Percentiles rank a stretch among this genome's conserved stretches.
Evolutionary conservation across 768 basidiomycete species (phyloP).

Genomic region (Tulasnella sp.): DNA sequence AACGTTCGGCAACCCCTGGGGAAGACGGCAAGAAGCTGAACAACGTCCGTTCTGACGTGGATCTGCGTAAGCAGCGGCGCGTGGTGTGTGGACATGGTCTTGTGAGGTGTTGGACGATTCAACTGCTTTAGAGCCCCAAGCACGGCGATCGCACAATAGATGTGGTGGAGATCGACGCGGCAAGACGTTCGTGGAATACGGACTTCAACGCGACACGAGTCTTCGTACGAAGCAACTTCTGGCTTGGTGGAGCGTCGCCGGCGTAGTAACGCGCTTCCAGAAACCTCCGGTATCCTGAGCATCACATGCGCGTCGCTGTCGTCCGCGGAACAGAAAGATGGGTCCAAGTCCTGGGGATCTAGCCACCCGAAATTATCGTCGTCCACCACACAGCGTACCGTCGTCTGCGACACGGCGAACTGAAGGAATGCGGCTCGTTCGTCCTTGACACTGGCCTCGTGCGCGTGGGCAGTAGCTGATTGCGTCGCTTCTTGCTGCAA

Average conservation of each 20-base stretch:
- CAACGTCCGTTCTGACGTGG: conserved; percentile 29
- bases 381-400: conserved; percentile 7
- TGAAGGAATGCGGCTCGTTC: conserved; percentile 1
- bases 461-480: background rate
- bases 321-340: background rate
- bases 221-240: conserved; percentile 1
- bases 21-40: conserved; percentile 39
- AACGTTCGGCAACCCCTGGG: conserved; percentile 30
- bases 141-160: conserved; percentile 60
- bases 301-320: conserved; percentile 19
- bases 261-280: background rate
- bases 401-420: background rate
- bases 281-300: conserved; percentile 9
- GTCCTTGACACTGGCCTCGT: background rate
- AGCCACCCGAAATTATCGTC: conserved; percentile 4
- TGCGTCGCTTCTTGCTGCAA: background rate
- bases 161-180: conserved; percentile 39
- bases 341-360: background rate
- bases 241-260: conserved; percentile 2
- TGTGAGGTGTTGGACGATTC: conserved; percentile 17
- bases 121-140: conserved; percentile 39
- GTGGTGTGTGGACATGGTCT: conserved; percentile 22
- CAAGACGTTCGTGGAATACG: conserved; percentile 11
- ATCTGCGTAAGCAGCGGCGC: conserved; percentile 9
- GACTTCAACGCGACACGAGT: background rate